A percentile compares a stretch with the other conserved stretches of the same genome.
Conservation (phyloP, 148 eudicot species). For the Nepenthes mirabilis region DNA sequence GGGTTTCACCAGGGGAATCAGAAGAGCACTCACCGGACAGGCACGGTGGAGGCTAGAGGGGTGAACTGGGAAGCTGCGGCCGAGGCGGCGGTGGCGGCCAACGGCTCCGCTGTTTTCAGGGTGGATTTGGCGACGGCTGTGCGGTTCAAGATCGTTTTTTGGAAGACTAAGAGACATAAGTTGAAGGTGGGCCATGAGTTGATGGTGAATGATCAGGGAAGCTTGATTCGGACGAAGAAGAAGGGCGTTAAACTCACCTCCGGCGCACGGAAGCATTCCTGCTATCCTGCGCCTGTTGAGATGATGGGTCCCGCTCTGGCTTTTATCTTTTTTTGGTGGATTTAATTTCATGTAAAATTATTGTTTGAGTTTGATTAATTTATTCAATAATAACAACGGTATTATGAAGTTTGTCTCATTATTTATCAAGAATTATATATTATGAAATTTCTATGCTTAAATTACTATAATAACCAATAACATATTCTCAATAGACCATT, state of each 20-base stretch:
- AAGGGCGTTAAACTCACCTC: constrained; percentile 43
- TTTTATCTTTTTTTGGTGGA: too few species aligned
- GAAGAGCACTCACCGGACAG: constrained; percentile 31
- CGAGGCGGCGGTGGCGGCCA: constrained; percentile 1
- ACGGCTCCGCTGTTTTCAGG: constrained; percentile 28
- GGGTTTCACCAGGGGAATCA: constrained; percentile 55
- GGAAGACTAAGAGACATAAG: constrained; percentile 42
- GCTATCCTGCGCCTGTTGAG: too few species aligned
- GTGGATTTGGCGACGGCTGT: constrained; percentile 48
- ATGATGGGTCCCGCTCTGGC: too few species aligned
- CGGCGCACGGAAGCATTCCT: not conserved
- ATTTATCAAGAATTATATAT: too few species aligned
- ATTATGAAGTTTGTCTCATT: too few species aligned
- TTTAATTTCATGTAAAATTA: not conserved
- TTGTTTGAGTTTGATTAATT: too few species aligned
- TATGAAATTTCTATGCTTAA: too few species aligned
- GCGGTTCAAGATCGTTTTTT: constrained; percentile 37
- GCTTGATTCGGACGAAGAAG: constrained; percentile 22
- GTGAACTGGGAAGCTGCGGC: constrained; percentile 21
- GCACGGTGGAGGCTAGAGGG: constrained; percentile 11
- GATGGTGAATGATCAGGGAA: constrained; percentile 24
- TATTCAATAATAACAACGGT: too few species aligned
- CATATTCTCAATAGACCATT: too few species aligned
- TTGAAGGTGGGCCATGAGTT: constrained; percentile 32
- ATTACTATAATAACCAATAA: too few species aligned